A percentile compares a stretch with the other conserved stretches of the same genome.
Conservation (phyloP, 805 yeast genomes). For the Saccharomycopsis microspora region DNA sequence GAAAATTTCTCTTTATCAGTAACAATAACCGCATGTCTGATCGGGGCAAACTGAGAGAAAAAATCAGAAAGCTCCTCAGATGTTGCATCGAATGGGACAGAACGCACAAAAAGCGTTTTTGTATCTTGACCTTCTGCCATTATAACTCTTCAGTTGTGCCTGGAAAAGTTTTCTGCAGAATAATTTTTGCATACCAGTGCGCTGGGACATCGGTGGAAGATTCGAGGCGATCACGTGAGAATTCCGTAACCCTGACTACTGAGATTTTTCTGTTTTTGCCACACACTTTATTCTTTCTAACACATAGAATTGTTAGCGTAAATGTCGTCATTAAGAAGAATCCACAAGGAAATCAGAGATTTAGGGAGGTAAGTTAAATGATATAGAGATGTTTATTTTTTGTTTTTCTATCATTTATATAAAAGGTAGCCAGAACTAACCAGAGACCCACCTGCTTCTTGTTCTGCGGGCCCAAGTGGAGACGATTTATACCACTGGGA, state of each 20-base stretch:
- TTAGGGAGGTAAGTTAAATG: conserved; percentile 68
- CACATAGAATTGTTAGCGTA: not conserved
- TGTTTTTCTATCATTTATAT: not conserved
- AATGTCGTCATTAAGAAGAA: conserved; percentile 68
- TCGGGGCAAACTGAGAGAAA: conserved; percentile 89
- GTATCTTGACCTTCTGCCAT: conserved; percentile 21
- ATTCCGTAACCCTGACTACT: too few species aligned
- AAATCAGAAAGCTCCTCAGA: conserved; percentile 72
- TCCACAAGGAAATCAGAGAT: conserved; percentile 90
- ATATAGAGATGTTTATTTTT: not conserved
- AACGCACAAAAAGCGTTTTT: conserved; percentile 72
- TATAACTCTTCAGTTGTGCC: not conserved
- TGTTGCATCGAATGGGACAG: conserved; percentile 72
- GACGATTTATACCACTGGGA: conserved; percentile 99
- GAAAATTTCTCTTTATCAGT: conserved; percentile 59
- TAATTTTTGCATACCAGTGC: not conserved
- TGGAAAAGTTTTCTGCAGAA: not conserved
- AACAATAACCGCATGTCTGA: conserved; percentile 89
- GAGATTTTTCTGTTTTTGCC: not conserved
- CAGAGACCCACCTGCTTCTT: conserved; percentile 97
- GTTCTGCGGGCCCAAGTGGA: conserved; percentile 98
- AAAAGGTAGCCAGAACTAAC: not conserved
- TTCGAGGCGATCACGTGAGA: too few species aligned
- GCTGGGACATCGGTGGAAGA: too few species aligned
- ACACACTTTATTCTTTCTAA: not conserved